These are phyloP conservation scores for Microsporum canis DNA, from an alignment of 2,329 filamentous ascomycete genomes.

Conservation along the genomic window DNA sequence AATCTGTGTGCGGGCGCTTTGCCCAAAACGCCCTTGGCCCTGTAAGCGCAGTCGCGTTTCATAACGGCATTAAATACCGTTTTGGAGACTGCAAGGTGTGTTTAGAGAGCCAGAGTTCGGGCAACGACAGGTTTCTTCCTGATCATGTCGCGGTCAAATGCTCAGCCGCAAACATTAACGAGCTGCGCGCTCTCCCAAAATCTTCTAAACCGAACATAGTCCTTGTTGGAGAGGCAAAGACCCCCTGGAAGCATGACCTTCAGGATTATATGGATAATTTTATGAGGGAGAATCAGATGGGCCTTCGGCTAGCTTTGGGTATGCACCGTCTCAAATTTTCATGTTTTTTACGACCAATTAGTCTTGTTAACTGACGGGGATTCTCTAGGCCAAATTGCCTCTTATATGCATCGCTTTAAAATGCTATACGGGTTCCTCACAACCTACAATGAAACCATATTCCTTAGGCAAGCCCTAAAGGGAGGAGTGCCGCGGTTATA, in stretches of 20 bases:
- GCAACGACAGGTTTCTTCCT: too few relatives aligned
- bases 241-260: slow-evolving; percentile 7
- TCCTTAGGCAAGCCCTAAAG: slow-evolving; percentile 4
- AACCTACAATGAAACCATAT: slow-evolving; percentile 12
- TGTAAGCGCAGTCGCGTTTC: slow-evolving; percentile 5
- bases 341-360: background rate
- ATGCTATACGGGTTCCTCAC: slow-evolving; percentile 12
- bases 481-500: background rate
- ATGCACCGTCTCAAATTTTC: background rate
- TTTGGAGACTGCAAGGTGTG: slow-evolving; percentile 11
- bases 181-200: too few relatives aligned
- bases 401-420: slow-evolving; percentile 11
- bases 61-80: background rate
- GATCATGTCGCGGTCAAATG: slow-evolving; percentile 5
- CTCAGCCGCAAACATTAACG: background rate
- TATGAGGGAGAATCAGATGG: background rate
- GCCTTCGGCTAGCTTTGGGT: background rate
- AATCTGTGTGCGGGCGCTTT: slow-evolving; percentile 9
- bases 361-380: background rate
- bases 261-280: background rate
- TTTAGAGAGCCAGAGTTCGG: background rate
- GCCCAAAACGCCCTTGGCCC: slow-evolving; percentile 8
- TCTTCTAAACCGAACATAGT: too few relatives aligned
- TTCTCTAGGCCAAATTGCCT: slow-evolving; percentile 11
- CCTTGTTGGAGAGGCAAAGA: slow-evolving; percentile 13